Evolutionary conservation across 352 stramenopile species (phyloP).

Genomic region (Phytophthora brassicae): DNA sequence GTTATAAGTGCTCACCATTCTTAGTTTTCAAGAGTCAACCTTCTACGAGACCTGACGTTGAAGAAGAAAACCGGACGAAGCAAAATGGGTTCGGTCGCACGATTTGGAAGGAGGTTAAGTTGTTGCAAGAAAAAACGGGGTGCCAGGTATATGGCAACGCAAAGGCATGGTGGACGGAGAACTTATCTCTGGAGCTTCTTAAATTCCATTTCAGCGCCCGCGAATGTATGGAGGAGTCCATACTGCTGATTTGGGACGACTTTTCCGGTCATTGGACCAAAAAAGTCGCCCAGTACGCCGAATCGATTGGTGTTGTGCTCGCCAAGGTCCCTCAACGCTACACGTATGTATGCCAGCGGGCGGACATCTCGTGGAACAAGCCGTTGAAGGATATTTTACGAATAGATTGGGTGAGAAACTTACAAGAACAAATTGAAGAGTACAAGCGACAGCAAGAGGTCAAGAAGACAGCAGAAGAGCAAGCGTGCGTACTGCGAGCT

Average conservation of each 20-base stretch:
- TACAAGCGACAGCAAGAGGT: too few species aligned
- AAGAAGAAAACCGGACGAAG: background rate
- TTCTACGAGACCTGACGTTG: background rate
- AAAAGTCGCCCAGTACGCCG: slow-evolving; percentile 1
- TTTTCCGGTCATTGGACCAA: slow-evolving; percentile 5
- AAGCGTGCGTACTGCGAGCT: too few species aligned
- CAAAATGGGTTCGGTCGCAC: slow-evolving; percentile 5
- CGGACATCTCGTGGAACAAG: slow-evolving; percentile 6
- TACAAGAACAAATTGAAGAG: background rate
- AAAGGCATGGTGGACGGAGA: background rate
- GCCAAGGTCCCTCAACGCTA: background rate
- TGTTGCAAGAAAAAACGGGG: background rate
- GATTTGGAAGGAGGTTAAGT: slow-evolving; percentile 9
- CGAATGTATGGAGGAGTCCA: background rate
- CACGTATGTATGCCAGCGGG: slow-evolving; percentile 5
- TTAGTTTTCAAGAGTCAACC: background rate
- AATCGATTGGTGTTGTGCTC: background rate
- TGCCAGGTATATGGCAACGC: slow-evolving; percentile 1
- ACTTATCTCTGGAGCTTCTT: background rate
- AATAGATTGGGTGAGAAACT: background rate
- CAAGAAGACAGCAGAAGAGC: too few species aligned
- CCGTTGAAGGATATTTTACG: background rate
- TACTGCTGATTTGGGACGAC: slow-evolving; percentile 3
- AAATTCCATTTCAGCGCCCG: slow-evolving; percentile 4
- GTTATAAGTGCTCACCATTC: background rate